phyloP scores from a whole-genome alignment of 495 filamentous ascomycete genomes.

The Annulohypoxylon nitens region DNA sequence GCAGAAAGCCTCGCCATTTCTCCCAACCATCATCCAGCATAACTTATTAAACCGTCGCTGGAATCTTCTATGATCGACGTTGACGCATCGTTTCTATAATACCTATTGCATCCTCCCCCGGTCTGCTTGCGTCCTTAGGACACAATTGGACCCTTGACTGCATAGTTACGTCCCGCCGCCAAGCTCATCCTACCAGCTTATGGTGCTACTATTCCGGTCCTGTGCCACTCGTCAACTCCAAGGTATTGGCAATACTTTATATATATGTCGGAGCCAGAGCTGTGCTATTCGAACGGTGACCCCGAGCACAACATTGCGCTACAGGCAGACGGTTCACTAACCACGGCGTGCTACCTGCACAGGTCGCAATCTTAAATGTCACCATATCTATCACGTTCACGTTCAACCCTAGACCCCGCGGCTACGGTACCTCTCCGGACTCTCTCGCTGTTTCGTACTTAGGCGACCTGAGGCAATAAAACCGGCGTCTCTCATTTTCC shows the following conservation, averaged over 20 bases:
- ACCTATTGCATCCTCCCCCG: slow-evolving; percentile 40
- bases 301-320: slow-evolving; percentile 35
- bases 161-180: slow-evolving; percentile 39
- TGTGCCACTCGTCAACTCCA: slow-evolving; percentile 38
- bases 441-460: background rate
- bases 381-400: slow-evolving; percentile 38
- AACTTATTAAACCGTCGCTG: slow-evolving; percentile 34
- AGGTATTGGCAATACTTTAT: slow-evolving; percentile 36
- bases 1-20: slow-evolving; percentile 31
- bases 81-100: slow-evolving; percentile 44
- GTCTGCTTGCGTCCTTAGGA: slow-evolving; percentile 36
- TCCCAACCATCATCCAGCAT: slow-evolving; percentile 20
- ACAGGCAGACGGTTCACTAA: slow-evolving; percentile 22
- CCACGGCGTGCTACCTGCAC: slow-evolving; percentile 29
- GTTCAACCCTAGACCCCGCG: slow-evolving; percentile 23
- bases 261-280: slow-evolving; percentile 33
- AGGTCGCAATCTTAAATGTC: slow-evolving; percentile 34
- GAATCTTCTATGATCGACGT: slow-evolving; percentile 49
- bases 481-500: slow-evolving; percentile 1
- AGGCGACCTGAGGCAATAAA: slow-evolving; percentile 27
- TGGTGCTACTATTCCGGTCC: slow-evolving; percentile 40
- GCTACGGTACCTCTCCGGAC: slow-evolving; percentile 14
- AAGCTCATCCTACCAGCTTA: slow-evolving; percentile 44
- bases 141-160: slow-evolving; percentile 33
- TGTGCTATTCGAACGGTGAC: slow-evolving; percentile 23